A percentile compares a stretch with the other conserved stretches of the same genome.
Conservation (phyloP, 352 stramenopile genomes). For the Phytophthora ohioensis region DNA sequence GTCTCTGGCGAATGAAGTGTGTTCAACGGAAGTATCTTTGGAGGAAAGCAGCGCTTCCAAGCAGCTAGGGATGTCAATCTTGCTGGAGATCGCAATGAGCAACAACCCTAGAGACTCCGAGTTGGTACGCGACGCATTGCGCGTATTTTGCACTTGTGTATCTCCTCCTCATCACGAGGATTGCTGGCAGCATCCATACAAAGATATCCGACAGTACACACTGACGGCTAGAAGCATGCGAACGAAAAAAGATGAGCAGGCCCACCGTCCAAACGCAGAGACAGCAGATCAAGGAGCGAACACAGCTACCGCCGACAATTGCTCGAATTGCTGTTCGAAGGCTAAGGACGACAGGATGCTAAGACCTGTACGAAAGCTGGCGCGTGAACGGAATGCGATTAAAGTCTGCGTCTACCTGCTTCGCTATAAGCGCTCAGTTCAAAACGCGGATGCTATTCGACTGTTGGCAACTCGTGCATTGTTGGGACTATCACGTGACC, state of each 20-base stretch:
- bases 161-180: conserved; percentile 79
- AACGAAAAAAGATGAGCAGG: conserved; percentile 49
- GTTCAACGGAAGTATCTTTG: conserved; percentile 68
- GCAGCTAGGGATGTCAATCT: conserved; percentile 66
- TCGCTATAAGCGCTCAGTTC: conserved; percentile 87
- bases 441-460: conserved; percentile 88
- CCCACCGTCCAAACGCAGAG: conserved; percentile 22
- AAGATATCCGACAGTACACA: conserved; percentile 85
- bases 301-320: conserved; percentile 14
- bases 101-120: conserved; percentile 77
- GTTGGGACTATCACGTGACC: conserved; percentile 83
- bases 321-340: conserved; percentile 58
- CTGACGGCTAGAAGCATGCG: conserved; percentile 78
- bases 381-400: conserved; percentile 84
- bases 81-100: conserved; percentile 84
- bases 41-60: conserved; percentile 59
- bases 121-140: conserved; percentile 74
- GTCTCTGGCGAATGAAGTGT: conserved; percentile 76
- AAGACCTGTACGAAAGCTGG: conserved; percentile 75
- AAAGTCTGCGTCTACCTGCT: conserved; percentile 90
- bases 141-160: conserved; percentile 88
- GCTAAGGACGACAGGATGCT: conserved; percentile 76
- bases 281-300: conserved; percentile 10
- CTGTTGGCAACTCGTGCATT: conserved; percentile 84
- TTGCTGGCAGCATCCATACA: conserved; percentile 87